A percentile compares a stretch with the other conserved stretches of the same genome.
phyloP scores from a whole-genome alignment of 805 yeast species.

The Sugiyamaella valdiviana region DNA sequence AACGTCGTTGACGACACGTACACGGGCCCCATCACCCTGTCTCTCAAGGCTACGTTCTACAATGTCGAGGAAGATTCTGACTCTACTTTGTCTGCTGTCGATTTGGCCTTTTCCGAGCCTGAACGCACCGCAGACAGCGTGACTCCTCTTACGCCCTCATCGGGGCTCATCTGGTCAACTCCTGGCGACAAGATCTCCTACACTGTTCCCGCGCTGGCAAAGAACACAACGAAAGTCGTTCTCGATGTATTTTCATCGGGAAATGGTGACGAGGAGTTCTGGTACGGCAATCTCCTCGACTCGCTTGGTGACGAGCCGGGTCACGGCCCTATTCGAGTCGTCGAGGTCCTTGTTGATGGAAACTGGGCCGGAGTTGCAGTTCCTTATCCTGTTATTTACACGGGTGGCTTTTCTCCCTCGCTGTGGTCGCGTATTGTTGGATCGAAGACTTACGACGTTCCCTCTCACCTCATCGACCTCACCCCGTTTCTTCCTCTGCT shows the following conservation, averaged over 20 bases:
- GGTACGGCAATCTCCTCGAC: constrained; percentile 56
- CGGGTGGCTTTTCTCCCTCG: constrained; percentile 79
- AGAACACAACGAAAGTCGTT: constrained; percentile 53
- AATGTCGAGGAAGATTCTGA: neutral
- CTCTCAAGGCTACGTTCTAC: constrained; percentile 14
- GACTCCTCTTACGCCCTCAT: constrained; percentile 4
- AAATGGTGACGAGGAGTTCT: constrained; percentile 75
- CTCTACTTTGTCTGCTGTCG: neutral
- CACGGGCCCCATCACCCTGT: constrained; percentile 16
- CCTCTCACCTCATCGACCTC: constrained; percentile 62
- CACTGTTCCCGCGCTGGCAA: constrained; percentile 29
- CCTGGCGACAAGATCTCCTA: constrained; percentile 1
- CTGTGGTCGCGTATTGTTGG: constrained; percentile 80
- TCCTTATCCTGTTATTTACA: constrained; percentile 69
- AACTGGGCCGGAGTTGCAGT: constrained; percentile 52
- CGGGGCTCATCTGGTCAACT: neutral
- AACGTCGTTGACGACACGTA: constrained; percentile 44
- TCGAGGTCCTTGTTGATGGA: constrained; percentile 57
- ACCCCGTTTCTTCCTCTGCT: constrained; percentile 64
- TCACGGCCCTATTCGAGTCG: constrained; percentile 65
- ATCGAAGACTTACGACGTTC: constrained; percentile 64
- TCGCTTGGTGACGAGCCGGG: constrained; percentile 34
- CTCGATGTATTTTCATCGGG: constrained; percentile 66
- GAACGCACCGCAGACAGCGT: constrained; percentile 1
- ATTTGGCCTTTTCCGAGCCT: neutral